Conservation (phyloP, 106 monocot species). For the Cymbidium sinense region DNA sequence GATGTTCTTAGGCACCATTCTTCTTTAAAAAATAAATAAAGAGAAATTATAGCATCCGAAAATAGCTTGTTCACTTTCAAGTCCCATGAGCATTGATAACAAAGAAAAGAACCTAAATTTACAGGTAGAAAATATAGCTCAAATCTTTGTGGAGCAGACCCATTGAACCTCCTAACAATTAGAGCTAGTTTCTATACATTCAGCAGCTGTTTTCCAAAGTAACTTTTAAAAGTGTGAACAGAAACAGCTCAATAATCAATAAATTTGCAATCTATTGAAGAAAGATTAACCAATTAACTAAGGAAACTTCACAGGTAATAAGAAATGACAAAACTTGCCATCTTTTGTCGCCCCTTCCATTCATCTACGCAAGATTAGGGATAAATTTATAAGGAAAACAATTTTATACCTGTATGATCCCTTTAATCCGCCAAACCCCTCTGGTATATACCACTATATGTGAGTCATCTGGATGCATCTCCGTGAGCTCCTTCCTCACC, state of each 20-base stretch:
- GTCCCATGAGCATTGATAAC: not conserved
- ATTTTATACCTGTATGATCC: slow-evolving; percentile 45
- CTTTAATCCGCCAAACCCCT: slow-evolving; percentile 54
- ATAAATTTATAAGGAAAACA: not conserved
- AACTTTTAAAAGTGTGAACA: no score
- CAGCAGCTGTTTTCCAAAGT: no score
- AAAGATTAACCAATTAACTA: not conserved
- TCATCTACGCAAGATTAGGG: not conserved
- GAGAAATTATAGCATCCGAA: not conserved
- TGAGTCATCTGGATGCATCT: slow-evolving; percentile 46
- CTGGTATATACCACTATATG: slow-evolving; percentile 38
- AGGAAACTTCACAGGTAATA: not conserved
- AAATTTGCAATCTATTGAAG: not conserved
- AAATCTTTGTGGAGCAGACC: no score
- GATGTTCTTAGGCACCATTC: not conserved
- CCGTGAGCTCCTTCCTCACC: slow-evolving; percentile 40
- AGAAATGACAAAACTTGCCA: not conserved
- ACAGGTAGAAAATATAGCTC: no score
- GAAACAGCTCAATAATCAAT: no score
- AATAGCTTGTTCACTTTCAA: not conserved
- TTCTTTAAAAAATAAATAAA: not conserved
- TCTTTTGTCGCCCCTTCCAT: no score
- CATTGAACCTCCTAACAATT: no score
- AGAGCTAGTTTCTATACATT: no score
- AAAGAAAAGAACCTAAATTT: not conserved